Evolutionary conservation across 441 rosid species (phyloP).

Genomic region (Flueggea neowawraea): DNA sequence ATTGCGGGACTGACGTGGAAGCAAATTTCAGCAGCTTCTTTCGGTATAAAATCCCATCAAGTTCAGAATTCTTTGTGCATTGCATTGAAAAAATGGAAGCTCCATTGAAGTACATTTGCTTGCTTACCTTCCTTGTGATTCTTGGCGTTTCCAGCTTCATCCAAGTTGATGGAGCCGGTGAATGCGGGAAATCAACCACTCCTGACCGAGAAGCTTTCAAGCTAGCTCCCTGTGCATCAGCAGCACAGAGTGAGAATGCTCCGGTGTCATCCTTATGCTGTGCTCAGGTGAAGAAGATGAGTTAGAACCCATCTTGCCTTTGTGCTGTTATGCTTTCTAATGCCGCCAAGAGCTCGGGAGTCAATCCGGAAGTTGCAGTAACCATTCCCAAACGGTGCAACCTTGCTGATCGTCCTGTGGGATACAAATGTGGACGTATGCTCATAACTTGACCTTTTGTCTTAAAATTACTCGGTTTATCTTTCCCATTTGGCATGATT

Average conservation of each 20-base stretch:
- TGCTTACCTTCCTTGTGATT: slow-evolving; percentile 32
- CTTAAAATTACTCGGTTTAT: neutral
- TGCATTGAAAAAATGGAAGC: slow-evolving; percentile 29
- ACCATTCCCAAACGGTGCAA: slow-evolving; percentile 94
- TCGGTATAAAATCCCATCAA: slow-evolving; percentile 37
- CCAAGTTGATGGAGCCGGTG: slow-evolving; percentile 64
- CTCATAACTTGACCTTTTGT: neutral
- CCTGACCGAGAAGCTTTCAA: slow-evolving; percentile 82
- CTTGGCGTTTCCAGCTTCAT: slow-evolving; percentile 32
- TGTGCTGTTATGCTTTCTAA: slow-evolving; percentile 89
- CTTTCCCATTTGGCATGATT: neutral
- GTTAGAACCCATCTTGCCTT: slow-evolving; percentile 75
- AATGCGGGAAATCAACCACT: slow-evolving; percentile 55
- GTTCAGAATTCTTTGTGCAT: slow-evolving; percentile 19
- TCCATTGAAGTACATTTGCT: slow-evolving; percentile 31
- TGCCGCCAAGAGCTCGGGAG: slow-evolving; percentile 71
- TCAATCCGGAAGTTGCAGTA: slow-evolving; percentile 63
- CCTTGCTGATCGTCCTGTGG: slow-evolving; percentile 70
- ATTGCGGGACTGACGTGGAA: slow-evolving; percentile 29
- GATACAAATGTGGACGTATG: slow-evolving; percentile 88
- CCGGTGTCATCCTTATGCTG: slow-evolving; percentile 68
- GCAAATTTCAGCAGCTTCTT: slow-evolving; percentile 7
- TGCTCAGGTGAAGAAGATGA: slow-evolving; percentile 57
- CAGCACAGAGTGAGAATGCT: slow-evolving; percentile 45
- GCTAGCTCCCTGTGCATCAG: slow-evolving; percentile 77